Evolutionary conservation across 176 grass and related monocot genomes (phyloP).

Genomic region (Musa beccarii): DNA sequence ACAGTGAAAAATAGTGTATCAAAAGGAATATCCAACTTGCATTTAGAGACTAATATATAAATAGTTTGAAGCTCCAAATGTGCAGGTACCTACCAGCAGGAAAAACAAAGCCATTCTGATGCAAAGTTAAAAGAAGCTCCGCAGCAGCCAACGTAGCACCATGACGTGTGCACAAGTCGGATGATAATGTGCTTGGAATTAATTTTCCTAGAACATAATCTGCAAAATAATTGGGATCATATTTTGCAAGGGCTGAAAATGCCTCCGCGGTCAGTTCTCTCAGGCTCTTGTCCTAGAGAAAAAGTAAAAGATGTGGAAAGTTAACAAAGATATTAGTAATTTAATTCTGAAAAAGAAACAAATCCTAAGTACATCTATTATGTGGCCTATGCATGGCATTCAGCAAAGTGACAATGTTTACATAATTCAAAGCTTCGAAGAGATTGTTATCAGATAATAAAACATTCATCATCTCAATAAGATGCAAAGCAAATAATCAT

Average conservation of each 20-base stretch:
- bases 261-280: conserved; percentile 81
- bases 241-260: conserved; percentile 71
- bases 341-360: not conserved
- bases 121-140: conserved; percentile 61
- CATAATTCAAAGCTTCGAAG: too few species aligned
- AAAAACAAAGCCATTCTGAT: conserved; percentile 64
- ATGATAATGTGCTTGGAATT: conserved; percentile 79
- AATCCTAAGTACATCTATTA: not conserved
- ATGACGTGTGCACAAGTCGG: conserved; percentile 88
- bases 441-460: not conserved
- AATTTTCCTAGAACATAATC: conserved; percentile 63
- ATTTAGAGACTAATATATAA: not conserved
- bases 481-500: too few species aligned
- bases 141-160: conserved; percentile 83
- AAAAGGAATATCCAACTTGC: not conserved
- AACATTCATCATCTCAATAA: too few species aligned
- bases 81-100: conserved; percentile 29
- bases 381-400: not conserved
- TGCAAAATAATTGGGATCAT: conserved; percentile 67
- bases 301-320: not conserved
- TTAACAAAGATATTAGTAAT: not conserved
- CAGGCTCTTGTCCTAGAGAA: conserved; percentile 68
- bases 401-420: not conserved
- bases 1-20: conserved; percentile 1
- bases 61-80: not conserved